Conservation (phyloP, 2,329 filamentous ascomycete species). For the Domatiomyces globalis region DNA sequence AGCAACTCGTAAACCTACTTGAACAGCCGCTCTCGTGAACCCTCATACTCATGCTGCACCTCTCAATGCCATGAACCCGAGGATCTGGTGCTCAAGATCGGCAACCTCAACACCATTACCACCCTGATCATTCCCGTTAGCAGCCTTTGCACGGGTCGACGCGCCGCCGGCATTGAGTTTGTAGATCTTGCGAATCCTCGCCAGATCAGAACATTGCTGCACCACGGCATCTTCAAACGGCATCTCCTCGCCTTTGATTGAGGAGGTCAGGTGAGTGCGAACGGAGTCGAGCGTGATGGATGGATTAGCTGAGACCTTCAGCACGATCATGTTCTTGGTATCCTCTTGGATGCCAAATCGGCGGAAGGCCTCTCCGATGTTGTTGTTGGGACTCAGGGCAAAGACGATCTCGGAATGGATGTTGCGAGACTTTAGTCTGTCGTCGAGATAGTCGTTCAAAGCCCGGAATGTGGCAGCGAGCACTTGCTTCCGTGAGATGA, state of each 20-base stretch:
- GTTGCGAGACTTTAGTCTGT: conserved; percentile 61
- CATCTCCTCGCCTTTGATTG: conserved; percentile 47
- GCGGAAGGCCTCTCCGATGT: conserved; percentile 83
- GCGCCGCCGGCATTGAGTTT: conserved; percentile 46
- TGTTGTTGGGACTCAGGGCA: conserved; percentile 66
- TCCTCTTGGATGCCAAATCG: conserved; percentile 65
- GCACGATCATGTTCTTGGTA: conserved; percentile 58
- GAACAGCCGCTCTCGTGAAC: too few relatives aligned
- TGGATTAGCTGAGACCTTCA: conserved; percentile 56
- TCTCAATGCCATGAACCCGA: conserved; percentile 67
- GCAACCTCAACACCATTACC: conserved; percentile 24
- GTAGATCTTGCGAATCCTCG: conserved; percentile 69
- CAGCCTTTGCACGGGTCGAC: conserved; percentile 13
- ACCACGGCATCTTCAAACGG: conserved; percentile 53
- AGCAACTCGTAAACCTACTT: too few relatives aligned
- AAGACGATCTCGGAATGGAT: conserved; percentile 82
- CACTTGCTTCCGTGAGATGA: conserved; percentile 58
- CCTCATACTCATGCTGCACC: conserved; percentile 32
- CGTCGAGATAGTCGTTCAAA: conserved; percentile 49
- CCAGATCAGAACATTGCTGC: conserved; percentile 45
- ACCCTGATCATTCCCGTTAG: conserved; percentile 8
- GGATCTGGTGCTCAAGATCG: conserved; percentile 53
- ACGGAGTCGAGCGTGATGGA: conserved; percentile 35
- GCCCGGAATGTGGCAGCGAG: conserved; percentile 65
- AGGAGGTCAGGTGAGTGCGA: conserved; percentile 45